Conservation (phyloP, 192 early-diverging fungal genomes). For the Backusella tarrabulga region DNA sequence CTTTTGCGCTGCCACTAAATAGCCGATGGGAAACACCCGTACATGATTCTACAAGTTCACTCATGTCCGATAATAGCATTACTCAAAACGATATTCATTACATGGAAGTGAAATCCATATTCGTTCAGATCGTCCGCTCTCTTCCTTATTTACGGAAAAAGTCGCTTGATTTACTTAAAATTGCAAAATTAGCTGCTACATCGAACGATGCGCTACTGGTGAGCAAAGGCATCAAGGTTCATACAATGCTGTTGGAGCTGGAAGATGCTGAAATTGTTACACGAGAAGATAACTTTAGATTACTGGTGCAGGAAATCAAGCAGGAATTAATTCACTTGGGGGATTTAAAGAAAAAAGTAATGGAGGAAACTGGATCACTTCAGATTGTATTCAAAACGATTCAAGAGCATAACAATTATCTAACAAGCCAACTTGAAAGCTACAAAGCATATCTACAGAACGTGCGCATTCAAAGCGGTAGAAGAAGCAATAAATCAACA, state of each 20-base stretch:
- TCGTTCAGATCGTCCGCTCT: constrained; percentile 90
- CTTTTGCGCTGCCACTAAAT: constrained; percentile 67
- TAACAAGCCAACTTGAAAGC: constrained; percentile 82
- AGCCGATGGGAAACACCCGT: constrained; percentile 80
- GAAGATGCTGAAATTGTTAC: constrained; percentile 72
- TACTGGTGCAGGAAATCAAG: constrained; percentile 84
- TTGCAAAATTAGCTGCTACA: constrained; percentile 78
- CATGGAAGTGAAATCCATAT: constrained; percentile 90
- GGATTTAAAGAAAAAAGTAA: constrained; percentile 82
- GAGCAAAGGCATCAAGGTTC: constrained; percentile 91
- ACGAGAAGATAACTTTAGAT: constrained; percentile 62
- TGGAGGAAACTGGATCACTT: constrained; percentile 74
- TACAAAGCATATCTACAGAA: constrained; percentile 95
- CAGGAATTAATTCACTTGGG: constrained; percentile 89
- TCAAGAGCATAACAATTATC: constrained; percentile 91
- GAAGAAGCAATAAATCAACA: background rate
- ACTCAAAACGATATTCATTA: constrained; percentile 91
- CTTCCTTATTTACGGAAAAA: constrained; percentile 66
- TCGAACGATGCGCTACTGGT: constrained; percentile 81
- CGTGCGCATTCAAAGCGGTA: constrained; percentile 77
- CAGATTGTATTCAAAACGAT: constrained; percentile 90
- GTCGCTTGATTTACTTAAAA: constrained; percentile 60
- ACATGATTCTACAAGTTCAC: constrained; percentile 42
- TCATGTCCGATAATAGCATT: constrained; percentile 75
- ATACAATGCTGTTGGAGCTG: constrained; percentile 86